Percentiles rank a stretch among this genome's conserved stretches.
phyloP scores from a whole-genome alignment of 768 basidiomycete genomes.

The Termitomyces sp. region DNA sequence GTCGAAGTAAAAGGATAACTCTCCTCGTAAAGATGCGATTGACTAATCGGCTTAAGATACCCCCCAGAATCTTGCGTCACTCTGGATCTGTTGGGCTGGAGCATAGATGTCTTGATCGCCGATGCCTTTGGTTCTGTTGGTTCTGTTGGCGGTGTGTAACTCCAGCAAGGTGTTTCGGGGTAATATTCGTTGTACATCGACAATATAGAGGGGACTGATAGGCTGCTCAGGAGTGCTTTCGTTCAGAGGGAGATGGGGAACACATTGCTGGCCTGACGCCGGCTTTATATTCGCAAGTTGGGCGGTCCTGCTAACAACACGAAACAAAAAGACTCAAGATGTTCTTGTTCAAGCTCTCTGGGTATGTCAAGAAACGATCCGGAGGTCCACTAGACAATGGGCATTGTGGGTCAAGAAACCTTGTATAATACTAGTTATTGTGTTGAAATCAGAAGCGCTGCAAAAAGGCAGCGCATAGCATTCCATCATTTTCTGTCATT shows the following conservation, averaged over 20 bases:
- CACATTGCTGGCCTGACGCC: not conserved
- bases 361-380: not conserved
- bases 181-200: slow-evolving; percentile 3
- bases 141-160: not conserved
- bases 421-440: not conserved
- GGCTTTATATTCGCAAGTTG: not conserved
- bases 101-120: not conserved
- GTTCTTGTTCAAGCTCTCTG: too few species aligned
- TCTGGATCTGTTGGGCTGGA: not conserved
- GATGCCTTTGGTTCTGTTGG: not conserved
- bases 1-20: not conserved
- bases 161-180: not conserved
- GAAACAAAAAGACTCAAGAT: too few species aligned
- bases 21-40: not conserved
- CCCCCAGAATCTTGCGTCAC: not conserved
- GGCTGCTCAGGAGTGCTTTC: not conserved
- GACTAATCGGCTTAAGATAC: not conserved
- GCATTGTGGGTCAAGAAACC: not conserved
- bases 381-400: not conserved
- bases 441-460: not conserved
- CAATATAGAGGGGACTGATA: not conserved
- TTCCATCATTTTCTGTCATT: not conserved
- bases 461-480: not conserved
- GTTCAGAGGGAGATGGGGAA: not conserved
- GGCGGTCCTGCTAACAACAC: not conserved